Evolutionary conservation across 305 asterid species (phyloP).

Genomic region (Fraxinus platypoda): DNA sequence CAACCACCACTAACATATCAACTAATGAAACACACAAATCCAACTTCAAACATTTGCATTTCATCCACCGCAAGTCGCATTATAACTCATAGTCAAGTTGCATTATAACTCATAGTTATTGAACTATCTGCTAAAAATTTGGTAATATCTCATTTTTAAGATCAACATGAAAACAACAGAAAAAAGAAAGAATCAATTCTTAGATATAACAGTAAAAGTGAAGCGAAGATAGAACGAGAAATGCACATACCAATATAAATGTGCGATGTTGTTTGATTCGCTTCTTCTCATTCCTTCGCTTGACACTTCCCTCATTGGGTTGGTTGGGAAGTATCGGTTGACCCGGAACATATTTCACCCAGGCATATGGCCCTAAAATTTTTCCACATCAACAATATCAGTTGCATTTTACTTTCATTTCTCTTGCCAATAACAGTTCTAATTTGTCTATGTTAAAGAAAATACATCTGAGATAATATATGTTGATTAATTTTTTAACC

Average conservation of each 20-base stretch:
- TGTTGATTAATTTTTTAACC: not conserved
- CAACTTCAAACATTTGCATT: not conserved
- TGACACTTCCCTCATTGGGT: conserved; percentile 88
- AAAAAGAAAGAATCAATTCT: not conserved
- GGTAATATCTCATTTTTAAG: not conserved
- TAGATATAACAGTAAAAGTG: not conserved
- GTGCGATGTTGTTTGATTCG: conserved; percentile 58
- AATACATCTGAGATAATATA: not conserved
- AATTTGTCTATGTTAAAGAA: not conserved
- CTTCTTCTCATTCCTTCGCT: conserved; percentile 83
- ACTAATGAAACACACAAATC: not conserved
- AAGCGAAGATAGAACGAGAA: not conserved
- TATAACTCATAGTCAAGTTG: too few species aligned
- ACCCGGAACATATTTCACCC: conserved; percentile 66
- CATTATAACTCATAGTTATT: not conserved
- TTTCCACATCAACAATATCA: conserved; percentile 23
- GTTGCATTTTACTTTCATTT: not conserved
- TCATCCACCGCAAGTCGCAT: not conserved
- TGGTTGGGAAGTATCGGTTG: conserved; percentile 64
- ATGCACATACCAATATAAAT: conserved; percentile 59
- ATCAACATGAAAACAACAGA: not conserved
- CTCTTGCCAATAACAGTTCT: not conserved
- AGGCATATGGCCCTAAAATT: conserved; percentile 69
- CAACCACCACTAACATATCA: not conserved
- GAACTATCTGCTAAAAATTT: not conserved